A percentile compares a stretch with the other conserved stretches of the same genome.
Evolutionary conservation across 306 rosid species (phyloP).

Genomic region (Quercus agrifolia): DNA sequence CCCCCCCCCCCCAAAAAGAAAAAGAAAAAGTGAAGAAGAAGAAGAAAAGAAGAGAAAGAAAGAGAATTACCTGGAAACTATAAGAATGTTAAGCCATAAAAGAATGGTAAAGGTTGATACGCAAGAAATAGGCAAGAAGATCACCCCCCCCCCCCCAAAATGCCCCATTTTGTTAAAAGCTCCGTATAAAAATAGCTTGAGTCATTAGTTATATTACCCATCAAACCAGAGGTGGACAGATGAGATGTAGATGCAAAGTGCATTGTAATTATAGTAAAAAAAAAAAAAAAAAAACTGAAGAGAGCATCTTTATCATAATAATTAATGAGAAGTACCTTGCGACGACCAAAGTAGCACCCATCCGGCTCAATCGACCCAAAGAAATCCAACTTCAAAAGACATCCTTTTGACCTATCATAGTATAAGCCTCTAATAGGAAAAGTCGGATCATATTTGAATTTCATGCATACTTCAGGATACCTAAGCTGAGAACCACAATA

Average conservation of each 20-base stretch:
- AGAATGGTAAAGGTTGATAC: too few relatives aligned
- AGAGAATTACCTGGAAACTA: too few relatives aligned
- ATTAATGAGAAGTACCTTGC: conserved; percentile 49
- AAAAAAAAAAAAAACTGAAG: not conserved
- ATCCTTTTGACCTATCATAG: conserved; percentile 85
- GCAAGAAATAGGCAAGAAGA: too few relatives aligned
- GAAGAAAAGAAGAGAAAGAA: too few relatives aligned
- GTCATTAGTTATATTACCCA: not conserved
- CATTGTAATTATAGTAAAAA: not conserved
- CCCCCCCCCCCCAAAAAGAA: too few relatives aligned
- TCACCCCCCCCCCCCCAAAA: too few relatives aligned
- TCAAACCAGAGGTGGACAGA: not conserved
- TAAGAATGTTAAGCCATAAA: too few relatives aligned
- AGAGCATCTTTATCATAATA: not conserved
- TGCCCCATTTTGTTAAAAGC: too few relatives aligned
- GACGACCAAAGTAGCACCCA: conserved; percentile 90
- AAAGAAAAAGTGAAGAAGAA: too few relatives aligned
- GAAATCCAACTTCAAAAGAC: conserved; percentile 89
- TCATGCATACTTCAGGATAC: conserved; percentile 78
- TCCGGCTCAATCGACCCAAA: conserved; percentile 88
- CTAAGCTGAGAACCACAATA: conserved; percentile 55
- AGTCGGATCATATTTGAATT: conserved; percentile 68
- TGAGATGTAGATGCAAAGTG: not conserved
- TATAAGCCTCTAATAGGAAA: conserved; percentile 91
- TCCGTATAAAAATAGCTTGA: too few relatives aligned